Base-by-base conservation (phyloP, 495 filamentous ascomycete genomes). In the Terfezia boudieri region DNA sequence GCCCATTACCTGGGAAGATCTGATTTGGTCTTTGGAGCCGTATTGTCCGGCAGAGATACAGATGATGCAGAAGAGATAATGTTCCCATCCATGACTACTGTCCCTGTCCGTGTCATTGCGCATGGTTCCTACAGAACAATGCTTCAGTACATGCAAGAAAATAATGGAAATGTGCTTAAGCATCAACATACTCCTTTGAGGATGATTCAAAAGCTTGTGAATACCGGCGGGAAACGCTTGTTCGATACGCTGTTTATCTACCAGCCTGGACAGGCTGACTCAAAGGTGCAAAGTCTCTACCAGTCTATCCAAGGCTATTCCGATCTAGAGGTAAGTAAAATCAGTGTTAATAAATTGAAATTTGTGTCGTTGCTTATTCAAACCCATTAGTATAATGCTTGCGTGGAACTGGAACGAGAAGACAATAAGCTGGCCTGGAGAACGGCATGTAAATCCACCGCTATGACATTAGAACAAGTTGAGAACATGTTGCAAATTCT, bases 71-170 rank as follows among this genome's bases (percentile, higher is more conserved):
- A 75, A 32, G 64, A 72, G 16, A 62, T 83, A n/a, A 68, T 83
- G 59, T 86, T 86, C 59, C 83, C 83, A 8, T 77, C 79, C 5
- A 86, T 86, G 81, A 86, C 84, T 58, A 86, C 83, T 0, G 75
- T 86, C 0, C 72, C 77, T 0, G 67, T 85, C 1, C 69, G 83
- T 11, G 68, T 72, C 11, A 67, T 84, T 5, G 60, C 84, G 10
- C 79, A 85, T 57, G 83, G 83, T 17, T 72, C 67, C 0, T 64
- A 73, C 4, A 56, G 55, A 8, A 73, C 78, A 17, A 80, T 84
- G 74, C 66, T 85, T 36, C 64, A 64, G 23, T 80, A 83, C 60
- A 73, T 81, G 64, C 82, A 85, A 57, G 69, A 75, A 6, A 76
- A 78, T 36, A 70, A 71, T 58, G 71, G 72, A 12, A 66, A 61